Evolutionary conservation across 768 basidiomycete genomes (phyloP).

Genomic region (Tulasnella sp.): DNA sequence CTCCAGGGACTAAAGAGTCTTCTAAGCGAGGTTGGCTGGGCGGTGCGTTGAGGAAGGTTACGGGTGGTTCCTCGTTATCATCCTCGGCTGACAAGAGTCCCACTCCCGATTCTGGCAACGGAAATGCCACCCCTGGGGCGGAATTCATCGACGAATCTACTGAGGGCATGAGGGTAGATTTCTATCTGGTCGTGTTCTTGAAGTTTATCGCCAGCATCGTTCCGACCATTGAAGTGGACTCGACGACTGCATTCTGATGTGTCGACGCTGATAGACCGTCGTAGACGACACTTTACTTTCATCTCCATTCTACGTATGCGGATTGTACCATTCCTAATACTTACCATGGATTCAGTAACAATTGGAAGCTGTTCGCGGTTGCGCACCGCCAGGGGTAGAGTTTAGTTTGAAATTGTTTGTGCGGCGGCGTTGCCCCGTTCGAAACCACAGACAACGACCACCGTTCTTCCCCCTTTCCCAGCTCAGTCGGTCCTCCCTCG

Average conservation of each 20-base stretch:
- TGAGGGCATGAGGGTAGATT: slow-evolving; percentile 93
- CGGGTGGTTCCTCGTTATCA: slow-evolving; percentile 37
- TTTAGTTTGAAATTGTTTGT: not conserved
- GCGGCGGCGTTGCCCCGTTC: not conserved
- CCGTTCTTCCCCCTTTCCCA: not conserved
- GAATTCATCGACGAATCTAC: slow-evolving; percentile 39
- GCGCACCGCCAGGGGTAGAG: too few relatives aligned
- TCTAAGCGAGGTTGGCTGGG: slow-evolving; percentile 71
- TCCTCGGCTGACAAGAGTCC: slow-evolving; percentile 25
- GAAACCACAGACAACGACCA: not conserved
- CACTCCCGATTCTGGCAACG: not conserved
- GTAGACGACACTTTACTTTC: not conserved
- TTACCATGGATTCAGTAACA: not conserved
- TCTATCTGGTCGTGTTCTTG: slow-evolving; percentile 95
- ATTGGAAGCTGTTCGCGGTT: not conserved
- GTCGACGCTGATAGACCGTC: not conserved
- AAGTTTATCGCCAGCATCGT: slow-evolving; percentile 98
- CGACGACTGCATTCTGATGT: slow-evolving; percentile 47
- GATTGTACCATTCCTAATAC: not conserved
- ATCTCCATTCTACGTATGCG: not conserved
- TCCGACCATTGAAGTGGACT: slow-evolving; percentile 97
- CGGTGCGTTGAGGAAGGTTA: slow-evolving; percentile 53
- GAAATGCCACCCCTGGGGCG: slow-evolving; percentile 28
- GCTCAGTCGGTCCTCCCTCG: too few relatives aligned
- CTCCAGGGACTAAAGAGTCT: slow-evolving; percentile 19